Base-by-base conservation (phyloP, 345 rosid species). In the Sisymbrium altissimum region DNA sequence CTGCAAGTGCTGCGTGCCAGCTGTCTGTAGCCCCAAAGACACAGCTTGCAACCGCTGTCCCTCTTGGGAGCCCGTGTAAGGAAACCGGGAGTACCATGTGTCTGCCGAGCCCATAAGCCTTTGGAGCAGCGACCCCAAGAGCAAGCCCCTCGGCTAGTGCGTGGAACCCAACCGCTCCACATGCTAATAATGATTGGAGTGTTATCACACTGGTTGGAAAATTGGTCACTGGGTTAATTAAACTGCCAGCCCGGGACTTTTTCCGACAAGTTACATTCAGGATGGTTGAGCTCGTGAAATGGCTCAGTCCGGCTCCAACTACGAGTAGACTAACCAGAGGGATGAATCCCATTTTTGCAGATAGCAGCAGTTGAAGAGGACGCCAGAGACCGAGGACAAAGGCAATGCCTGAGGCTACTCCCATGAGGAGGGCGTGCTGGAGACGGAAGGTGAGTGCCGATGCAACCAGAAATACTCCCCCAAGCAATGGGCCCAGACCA, bases 121-220 rank as follows among this genome's bases (percentile, higher is more conserved):
- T 86, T 49, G 99, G 98, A 67, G 99, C 99, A 60, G 99, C 99
- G 2, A 96, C 98, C 35, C 98, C 99, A 2, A 92, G 87, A 8
- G 98, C 98, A 17, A 96, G 96, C 67, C 98, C 99, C 73, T 96
- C 99, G 1, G 99, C 97, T 73, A 96, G 52, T 59, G 99, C 99
- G 66, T 96, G 99, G 49, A 96, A 71, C 30, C 90, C 99, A 69
- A 90, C 90, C 1, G 89, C 88, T 74, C 91, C 95, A 66, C 98
- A 89, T 1, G 99, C 90, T 63, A 96, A 71, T 81, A 96, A 81
- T 62, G 99, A 83, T 64, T 92, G 93, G 68, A 96, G 93, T 25
- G 97, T 89, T 81, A 88, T 84, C 55, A 66, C 74, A 59, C 97
- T 92, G 71, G 92, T 41, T 0, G 98, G 89, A 70, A 86, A 90